Evolutionary conservation across 768 basidiomycete species (phyloP), one percentile per base, ranked within the genome.

Genomic region (Mycena crocata): DNA sequence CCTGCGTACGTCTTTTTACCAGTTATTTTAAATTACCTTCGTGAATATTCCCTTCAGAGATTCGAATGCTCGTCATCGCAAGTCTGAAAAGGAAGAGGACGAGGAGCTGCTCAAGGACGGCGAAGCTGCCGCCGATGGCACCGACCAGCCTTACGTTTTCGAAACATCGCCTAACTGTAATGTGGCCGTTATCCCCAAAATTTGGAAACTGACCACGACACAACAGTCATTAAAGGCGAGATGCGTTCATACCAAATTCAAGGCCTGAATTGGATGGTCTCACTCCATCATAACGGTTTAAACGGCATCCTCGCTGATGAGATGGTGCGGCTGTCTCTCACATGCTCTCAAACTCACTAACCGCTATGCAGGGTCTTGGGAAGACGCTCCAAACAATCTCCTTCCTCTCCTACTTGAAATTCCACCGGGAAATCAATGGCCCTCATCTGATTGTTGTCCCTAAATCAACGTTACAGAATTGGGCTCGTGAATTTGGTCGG

Each of bases 341-440:
- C 49, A n/a, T 32, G 19, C 17, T 31, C 8, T 30, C 13, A 65
- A 57, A 61, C 67, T 69, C n/a, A 59, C 30, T 35, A 46, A 23
- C n/a, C n/a, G n/a, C n/a, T 24, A 26, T 34, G 26, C 74, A 95
- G 94, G 96, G 96, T 79, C 90, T 99, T 31, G 96, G 98, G 15
- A 99, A 99, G 86, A 99, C 98, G 0, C 86, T 99, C 0, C 98
- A 99, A 82, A 98, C 97, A 0, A 97, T 99, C 72, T 92, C 97
- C 1, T 99, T 99, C 86, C 89, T 98, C 28, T 89, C 95, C 7
- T 99, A 98, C 77, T 90, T 99, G 68, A 95, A 93, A 75, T 92
- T 95, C 75, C 89, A 95, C 76, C 87, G 86, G 26, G 86, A 85
- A 63, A 90, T 87, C 59, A 67, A 79, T 21, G 96, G 98, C 2